A percentile compares a stretch with the other conserved stretches of the same genome.
Evolutionary conservation across 768 basidiomycete species (phyloP).

Genomic region (Hebeloma cylindrosporum): DNA sequence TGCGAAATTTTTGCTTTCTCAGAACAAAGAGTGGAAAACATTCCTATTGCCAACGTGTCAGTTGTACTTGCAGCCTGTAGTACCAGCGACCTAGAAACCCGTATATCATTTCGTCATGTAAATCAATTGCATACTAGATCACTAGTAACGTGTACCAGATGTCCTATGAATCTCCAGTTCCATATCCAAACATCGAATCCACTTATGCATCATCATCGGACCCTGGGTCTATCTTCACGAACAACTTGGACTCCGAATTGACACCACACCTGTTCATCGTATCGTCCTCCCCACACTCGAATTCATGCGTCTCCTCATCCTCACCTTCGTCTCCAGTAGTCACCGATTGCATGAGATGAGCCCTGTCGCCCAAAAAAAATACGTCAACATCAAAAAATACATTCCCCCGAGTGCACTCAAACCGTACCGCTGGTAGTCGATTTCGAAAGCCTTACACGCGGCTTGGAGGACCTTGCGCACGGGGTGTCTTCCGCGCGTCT

Average conservation of each 20-base stretch:
- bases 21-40: too few relatives aligned
- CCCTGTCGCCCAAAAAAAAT: conserved; percentile 9
- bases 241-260: conserved; percentile 13
- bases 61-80: too few relatives aligned
- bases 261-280: conserved; percentile 25
- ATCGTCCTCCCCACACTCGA: conserved; percentile 23
- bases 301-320: conserved; percentile 14
- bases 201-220: conserved; percentile 7
- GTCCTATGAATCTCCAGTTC: too few relatives aligned
- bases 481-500: conserved; percentile 41
- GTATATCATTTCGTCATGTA: too few relatives aligned
- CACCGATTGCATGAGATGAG: conserved; percentile 16
- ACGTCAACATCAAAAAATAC: background rate
- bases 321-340: conserved; percentile 12
- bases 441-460: conserved; percentile 39
- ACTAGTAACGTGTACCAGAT: too few relatives aligned
- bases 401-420: background rate
- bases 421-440: conserved; percentile 32
- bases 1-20: too few relatives aligned
- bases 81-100: too few relatives aligned
- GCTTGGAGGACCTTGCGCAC: conserved; percentile 41
- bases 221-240: conserved; percentile 10
- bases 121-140: too few relatives aligned
- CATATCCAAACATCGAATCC: background rate
- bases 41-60: too few relatives aligned